Base-by-base conservation (phyloP, 2,329 filamentous ascomycete genomes). In the Dactylellina parvicollis region DNA sequence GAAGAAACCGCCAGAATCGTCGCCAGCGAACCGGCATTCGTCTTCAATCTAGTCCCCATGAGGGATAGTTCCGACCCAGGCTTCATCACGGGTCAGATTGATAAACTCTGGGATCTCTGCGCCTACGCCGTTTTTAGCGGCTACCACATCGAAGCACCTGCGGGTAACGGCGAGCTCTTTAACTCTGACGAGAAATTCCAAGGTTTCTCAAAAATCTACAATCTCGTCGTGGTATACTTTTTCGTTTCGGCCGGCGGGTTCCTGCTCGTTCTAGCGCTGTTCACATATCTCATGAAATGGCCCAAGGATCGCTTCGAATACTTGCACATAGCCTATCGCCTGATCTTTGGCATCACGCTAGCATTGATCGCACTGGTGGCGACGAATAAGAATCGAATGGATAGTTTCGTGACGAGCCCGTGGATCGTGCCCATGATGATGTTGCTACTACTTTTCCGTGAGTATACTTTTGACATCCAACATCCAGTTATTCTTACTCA, bases 211-310 rank as follows among this genome's bases (percentile, higher is more conserved):
- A 47, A 80, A 57, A 71, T 82, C 8, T 82, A 82, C 77, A 79
- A 79, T 75, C 80, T 81, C 77, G 75, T 77, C 16, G 79, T 79
- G 8, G 78, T 80, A 57, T 80, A 79, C 76, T 75, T 80, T 24
- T 78, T 82, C 26, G 76, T 81, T 10, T 44, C 79, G n/a, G 79
- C 75, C 1, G 76, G 79, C 0, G 62, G 55, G 26, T 52, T 76
- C 20, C 69, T 77, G 59, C 76, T 79, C 16, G 79, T 82, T 32
- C 67, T 75, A 12, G 76, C 69, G 56, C 46, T 79, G 40, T 82
- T 82, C 75, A 78, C 81, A 4, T 75, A 81, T 74, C 77, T 82
- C 10, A 81, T 82, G 74, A 79, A 80, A n/a, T 78, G 81, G 75
- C 80, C 79, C 49, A 78, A 78, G 62, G 81, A 82, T 67, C 57